A percentile compares a stretch with the other conserved stretches of the same genome.
Conservation (phyloP, 441 rosid species). For the Erodium trifolium region DNA sequence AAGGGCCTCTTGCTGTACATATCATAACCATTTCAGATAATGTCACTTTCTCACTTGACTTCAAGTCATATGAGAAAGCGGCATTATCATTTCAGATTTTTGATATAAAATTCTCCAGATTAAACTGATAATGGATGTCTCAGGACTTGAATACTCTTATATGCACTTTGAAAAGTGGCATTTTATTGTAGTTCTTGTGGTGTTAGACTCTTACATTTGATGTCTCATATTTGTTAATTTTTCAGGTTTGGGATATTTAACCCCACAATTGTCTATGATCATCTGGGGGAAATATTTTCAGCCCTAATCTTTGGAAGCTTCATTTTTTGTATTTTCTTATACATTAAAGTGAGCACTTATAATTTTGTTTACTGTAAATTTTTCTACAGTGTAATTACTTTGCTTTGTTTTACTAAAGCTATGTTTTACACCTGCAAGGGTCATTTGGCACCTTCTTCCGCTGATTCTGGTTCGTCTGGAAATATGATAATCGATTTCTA, state of each 20-base stretch:
- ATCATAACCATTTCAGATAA: not conserved
- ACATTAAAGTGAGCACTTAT: constrained; percentile 58
- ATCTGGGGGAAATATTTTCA: constrained; percentile 83
- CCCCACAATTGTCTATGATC: constrained; percentile 84
- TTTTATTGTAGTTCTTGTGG: not conserved
- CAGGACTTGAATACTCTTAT: constrained; percentile 3
- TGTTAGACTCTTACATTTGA: constrained; percentile 6
- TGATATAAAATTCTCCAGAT: not conserved
- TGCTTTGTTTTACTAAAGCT: constrained; percentile 20
- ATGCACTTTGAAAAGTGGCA: not conserved
- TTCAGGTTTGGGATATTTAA: constrained; percentile 91
- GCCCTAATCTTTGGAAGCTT: constrained; percentile 89
- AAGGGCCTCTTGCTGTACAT: not conserved
- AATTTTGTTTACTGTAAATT: constrained; percentile 4
- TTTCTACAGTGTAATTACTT: constrained; percentile 8
- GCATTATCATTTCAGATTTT: not conserved
- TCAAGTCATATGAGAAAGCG: not conserved
- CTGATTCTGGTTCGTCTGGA: constrained; percentile 91
- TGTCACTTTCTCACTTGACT: no score
- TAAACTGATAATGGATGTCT: constrained; percentile 1
- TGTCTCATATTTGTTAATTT: constrained; percentile 16
- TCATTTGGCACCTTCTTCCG: constrained; percentile 81
- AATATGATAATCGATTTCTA: constrained; percentile 90
- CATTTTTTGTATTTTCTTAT: constrained; percentile 71
- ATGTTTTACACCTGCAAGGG: constrained; percentile 45